A percentile compares a stretch with the other conserved stretches of the same genome.
These are phyloP conservation scores for Euphorbia celastroides DNA, from an alignment of 441 rosid species.

Conservation along the genomic window DNA sequence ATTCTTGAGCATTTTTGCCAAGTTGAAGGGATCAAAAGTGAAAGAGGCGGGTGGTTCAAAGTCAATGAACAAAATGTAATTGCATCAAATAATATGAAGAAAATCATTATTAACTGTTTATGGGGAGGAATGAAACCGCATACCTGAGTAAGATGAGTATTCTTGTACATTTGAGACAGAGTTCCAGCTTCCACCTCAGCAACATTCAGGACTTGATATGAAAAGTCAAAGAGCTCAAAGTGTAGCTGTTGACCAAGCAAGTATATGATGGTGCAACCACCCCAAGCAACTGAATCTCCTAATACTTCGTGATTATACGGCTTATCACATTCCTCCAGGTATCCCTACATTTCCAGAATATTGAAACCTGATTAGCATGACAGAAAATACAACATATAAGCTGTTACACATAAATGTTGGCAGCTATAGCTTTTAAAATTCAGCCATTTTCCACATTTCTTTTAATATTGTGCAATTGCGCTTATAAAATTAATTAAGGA, in stretches of 20 bases:
- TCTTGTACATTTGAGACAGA: conserved; percentile 47
- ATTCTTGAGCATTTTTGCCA: too few relatives aligned
- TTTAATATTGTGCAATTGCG: too few relatives aligned
- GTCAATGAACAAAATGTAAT: background rate
- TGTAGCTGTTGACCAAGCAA: conserved; percentile 99
- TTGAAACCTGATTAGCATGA: conserved; percentile 2
- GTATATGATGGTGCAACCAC: conserved; percentile 95
- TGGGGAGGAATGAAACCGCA: background rate
- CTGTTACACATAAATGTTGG: background rate
- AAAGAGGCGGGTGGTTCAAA: too few relatives aligned
- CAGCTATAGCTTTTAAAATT: background rate
- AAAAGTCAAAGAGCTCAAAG: conserved; percentile 95
- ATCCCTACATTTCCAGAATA: conserved; percentile 54
- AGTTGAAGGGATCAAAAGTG: too few relatives aligned
- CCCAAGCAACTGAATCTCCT: conserved; percentile 98
- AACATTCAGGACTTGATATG: conserved; percentile 92
- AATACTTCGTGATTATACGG: conserved; percentile 55
- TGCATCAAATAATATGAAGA: background rate
- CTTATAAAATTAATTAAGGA: too few relatives aligned
- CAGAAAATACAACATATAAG: background rate
- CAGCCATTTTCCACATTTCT: background rate
- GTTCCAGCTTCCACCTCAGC: conserved; percentile 91
- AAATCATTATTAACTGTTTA: background rate
- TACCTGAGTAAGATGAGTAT: conserved; percentile 71
- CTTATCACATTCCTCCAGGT: conserved; percentile 70